Percentiles rank a stretch among this genome's conserved stretches.
phyloP scores from a whole-genome alignment of 139 green algal species.

The Edaphochlamys debaryana region DNA sequence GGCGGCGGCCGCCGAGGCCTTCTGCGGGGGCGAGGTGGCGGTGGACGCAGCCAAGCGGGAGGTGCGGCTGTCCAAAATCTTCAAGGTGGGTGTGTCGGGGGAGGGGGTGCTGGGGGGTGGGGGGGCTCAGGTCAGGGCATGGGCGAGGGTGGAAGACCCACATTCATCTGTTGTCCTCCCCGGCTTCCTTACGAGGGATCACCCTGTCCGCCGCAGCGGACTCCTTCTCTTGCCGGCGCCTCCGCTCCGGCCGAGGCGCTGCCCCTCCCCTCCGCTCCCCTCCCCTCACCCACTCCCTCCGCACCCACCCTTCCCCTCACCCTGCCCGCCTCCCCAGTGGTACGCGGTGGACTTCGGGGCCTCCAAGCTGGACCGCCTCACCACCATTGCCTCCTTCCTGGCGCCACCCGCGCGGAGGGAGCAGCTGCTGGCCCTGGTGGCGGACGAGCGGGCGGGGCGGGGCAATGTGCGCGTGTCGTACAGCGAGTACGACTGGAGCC shows the following conservation, averaged over 20 bases:
- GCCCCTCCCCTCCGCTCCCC: too few species aligned
- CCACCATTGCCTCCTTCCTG: slow-evolving; percentile 63
- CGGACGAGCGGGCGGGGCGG: slow-evolving; percentile 25
- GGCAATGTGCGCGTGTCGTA: slow-evolving; percentile 55
- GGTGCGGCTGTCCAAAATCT: slow-evolving; percentile 87
- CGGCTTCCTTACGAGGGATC: too few species aligned
- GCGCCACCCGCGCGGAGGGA: background rate
- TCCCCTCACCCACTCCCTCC: too few species aligned
- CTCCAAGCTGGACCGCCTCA: slow-evolving; percentile 63
- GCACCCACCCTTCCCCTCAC: too few species aligned
- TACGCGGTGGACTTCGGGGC: slow-evolving; percentile 85
- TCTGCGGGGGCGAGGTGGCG: slow-evolving; percentile 69
- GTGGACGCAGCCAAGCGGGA: slow-evolving; percentile 59
- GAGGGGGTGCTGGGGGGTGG: too few species aligned
- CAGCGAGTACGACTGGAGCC: slow-evolving; percentile 71
- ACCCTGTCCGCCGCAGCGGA: too few species aligned
- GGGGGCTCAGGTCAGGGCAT: too few species aligned
- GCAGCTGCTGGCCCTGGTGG: slow-evolving; percentile 56
- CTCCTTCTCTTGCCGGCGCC: too few species aligned
- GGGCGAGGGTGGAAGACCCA: too few species aligned
- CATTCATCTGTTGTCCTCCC: too few species aligned
- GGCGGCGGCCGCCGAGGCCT: slow-evolving; percentile 67
- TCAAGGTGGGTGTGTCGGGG: slow-evolving; percentile 71
- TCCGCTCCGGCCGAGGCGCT: too few species aligned
- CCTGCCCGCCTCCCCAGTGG: slow-evolving; percentile 59